A percentile compares a stretch with the other conserved stretches of the same genome.
These are phyloP conservation scores for Chytriomyces sp. DNA, from an alignment of 192 early-diverging fungal species.

Conservation along the genomic window DNA sequence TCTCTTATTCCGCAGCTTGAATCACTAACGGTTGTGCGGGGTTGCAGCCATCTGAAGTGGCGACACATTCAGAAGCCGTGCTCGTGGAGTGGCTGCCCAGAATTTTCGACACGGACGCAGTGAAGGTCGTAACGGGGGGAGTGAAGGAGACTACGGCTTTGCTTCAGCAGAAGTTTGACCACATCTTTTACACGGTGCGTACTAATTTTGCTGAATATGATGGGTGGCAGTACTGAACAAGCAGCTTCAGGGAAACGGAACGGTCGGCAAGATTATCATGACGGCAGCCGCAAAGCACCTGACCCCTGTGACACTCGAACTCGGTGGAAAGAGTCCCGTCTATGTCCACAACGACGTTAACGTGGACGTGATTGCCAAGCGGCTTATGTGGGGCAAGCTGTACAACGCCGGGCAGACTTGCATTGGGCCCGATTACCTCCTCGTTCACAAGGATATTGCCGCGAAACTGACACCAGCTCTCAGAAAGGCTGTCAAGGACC, in stretches of 20 bases:
- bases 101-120: conserved; percentile 71
- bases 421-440: conserved; percentile 78
- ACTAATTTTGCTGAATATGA: conserved; percentile 64
- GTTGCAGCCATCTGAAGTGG: conserved; percentile 75
- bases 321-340: conserved; percentile 88
- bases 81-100: conserved; percentile 65
- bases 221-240: conserved; percentile 88
- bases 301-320: conserved; percentile 85
- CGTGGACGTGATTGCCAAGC: conserved; percentile 64
- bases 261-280: conserved; percentile 82
- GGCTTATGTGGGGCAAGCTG: conserved; percentile 79
- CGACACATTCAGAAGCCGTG: conserved; percentile 64
- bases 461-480: conserved; percentile 62
- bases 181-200: conserved; percentile 96
- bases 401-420: conserved; percentile 85
- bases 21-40: neutral
- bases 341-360: conserved; percentile 59
- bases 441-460: conserved; percentile 64
- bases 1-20: neutral
- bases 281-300: conserved; percentile 80
- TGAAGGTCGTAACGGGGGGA: conserved; percentile 75
- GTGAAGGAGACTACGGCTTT: conserved; percentile 65
- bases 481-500: conserved; percentile 29
- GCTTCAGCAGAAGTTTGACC: conserved; percentile 78
- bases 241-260: conserved; percentile 77